A percentile compares a stretch with the other conserved stretches of the same genome.
Conservation (phyloP, 2,329 filamentous ascomycete species). For the Colletotrichum plurivorum region DNA sequence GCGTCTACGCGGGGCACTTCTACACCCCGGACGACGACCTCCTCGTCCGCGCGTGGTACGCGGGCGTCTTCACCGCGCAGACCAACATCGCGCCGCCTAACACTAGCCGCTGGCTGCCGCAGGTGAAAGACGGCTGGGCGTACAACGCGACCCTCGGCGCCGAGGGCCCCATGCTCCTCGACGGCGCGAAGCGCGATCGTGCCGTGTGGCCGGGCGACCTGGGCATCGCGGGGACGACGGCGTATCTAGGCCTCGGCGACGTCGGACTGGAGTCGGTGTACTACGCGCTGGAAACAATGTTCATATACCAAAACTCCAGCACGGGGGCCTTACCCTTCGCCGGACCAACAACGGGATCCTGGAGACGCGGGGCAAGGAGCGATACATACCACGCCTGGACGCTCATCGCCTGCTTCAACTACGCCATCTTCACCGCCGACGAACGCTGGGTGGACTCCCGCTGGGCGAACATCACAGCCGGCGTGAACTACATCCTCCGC, state of each 20-base stretch:
- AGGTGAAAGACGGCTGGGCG: slow-evolving; percentile 58
- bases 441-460: slow-evolving; percentile 56
- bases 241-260: slow-evolving; percentile 65
- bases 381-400: slow-evolving; percentile 58
- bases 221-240: slow-evolving; percentile 65
- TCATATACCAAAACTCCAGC: slow-evolving; percentile 52
- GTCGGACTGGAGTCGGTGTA: slow-evolving; percentile 59
- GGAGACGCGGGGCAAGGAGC: slow-evolving; percentile 40
- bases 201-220: slow-evolving; percentile 72
- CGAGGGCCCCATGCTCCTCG: slow-evolving; percentile 53
- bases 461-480: slow-evolving; percentile 59
- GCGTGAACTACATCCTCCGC: slow-evolving; percentile 42
- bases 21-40: slow-evolving; percentile 56
- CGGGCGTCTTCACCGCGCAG: slow-evolving; percentile 55
- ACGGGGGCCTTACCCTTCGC: slow-evolving; percentile 44
- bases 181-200: slow-evolving; percentile 69
- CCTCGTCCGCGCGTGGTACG: slow-evolving; percentile 63
- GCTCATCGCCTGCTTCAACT: slow-evolving; percentile 66
- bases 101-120: slow-evolving; percentile 48
- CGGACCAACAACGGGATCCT: slow-evolving; percentile 43
- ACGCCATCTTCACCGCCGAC: slow-evolving; percentile 62
- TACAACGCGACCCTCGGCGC: slow-evolving; percentile 51
- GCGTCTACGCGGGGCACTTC: slow-evolving; percentile 61
- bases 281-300: slow-evolving; percentile 60
- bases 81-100: slow-evolving; percentile 49